A percentile compares a stretch with the other conserved stretches of the same genome.
Conservation (phyloP, 768 basidiomycete species). For the Gloeophyllum trabeum region DNA sequence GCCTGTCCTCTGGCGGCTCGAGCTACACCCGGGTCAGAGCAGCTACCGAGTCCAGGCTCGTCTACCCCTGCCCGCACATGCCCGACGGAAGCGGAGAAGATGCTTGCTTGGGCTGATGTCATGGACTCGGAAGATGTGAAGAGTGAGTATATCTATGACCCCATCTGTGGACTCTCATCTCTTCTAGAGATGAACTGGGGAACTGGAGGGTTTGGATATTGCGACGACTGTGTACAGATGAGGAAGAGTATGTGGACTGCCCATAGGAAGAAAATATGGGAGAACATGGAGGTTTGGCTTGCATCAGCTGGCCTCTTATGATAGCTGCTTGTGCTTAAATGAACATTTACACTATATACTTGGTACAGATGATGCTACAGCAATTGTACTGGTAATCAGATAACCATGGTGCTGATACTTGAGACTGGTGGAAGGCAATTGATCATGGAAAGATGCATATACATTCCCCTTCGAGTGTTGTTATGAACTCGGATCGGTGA, state of each 20-base stretch:
- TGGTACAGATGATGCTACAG: too few relatives aligned
- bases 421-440: too few relatives aligned
- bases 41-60: not conserved
- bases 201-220: slow-evolving; percentile 20
- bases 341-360: too few relatives aligned
- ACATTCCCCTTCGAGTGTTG: too few relatives aligned
- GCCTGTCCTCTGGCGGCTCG: not conserved
- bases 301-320: too few relatives aligned
- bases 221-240: slow-evolving; percentile 19
- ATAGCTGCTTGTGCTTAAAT: too few relatives aligned
- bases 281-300: slow-evolving; percentile 18
- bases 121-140: slow-evolving; percentile 15
- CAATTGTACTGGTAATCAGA: too few relatives aligned
- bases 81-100: slow-evolving; percentile 8
- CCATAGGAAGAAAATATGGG: slow-evolving; percentile 20
- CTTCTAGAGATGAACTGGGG: slow-evolving; percentile 17
- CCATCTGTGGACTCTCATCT: slow-evolving; percentile 22
- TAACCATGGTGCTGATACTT: too few relatives aligned
- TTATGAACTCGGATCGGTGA: too few relatives aligned
- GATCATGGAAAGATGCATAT: too few relatives aligned
- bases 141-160: slow-evolving; percentile 20
- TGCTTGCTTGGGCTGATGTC: slow-evolving; percentile 8
- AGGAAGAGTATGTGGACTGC: slow-evolving; percentile 18
- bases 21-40: not conserved
- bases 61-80: slow-evolving; percentile 7